Evolutionary conservation across 441 rosid genomes (phyloP).

Genomic region (Isatis lusitanica): DNA sequence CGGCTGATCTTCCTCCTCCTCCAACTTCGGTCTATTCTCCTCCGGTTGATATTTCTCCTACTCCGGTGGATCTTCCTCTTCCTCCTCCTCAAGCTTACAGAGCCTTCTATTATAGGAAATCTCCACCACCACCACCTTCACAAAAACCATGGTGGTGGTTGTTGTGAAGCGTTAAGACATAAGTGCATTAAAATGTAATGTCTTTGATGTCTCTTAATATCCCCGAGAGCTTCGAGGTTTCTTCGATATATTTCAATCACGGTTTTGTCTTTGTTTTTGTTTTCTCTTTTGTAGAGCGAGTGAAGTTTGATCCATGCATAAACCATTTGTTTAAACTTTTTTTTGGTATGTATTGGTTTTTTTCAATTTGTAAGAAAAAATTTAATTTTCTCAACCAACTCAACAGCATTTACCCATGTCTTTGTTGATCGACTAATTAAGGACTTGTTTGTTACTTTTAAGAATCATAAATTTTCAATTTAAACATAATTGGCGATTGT

Average conservation of each 20-base stretch:
- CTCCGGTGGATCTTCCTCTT: not conserved
- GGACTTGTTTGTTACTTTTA: not conserved
- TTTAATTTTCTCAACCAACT: not conserved
- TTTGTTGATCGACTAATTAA: not conserved
- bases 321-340: not conserved
- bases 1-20: not conserved
- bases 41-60: not conserved
- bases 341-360: constrained; percentile 7
- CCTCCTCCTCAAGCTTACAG: constrained; percentile 27
- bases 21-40: not conserved
- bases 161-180: constrained; percentile 15
- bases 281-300: not conserved
- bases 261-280: not conserved
- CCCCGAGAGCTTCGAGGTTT: not conserved
- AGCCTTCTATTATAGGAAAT: constrained; percentile 30
- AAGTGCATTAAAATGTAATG: constrained; percentile 6
- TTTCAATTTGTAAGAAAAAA: not conserved
- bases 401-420: not conserved
- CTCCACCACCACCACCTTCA: constrained; percentile 32
- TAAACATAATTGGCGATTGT: not conserved
- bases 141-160: constrained; percentile 31
- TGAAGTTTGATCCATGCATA: constrained; percentile 12
- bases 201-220: not conserved
- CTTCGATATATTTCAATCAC: not conserved
- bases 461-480: not conserved